Evolutionary conservation across 2,329 filamentous ascomycete genomes (phyloP).

Genomic region (Trichoderma cornu-damae): DNA sequence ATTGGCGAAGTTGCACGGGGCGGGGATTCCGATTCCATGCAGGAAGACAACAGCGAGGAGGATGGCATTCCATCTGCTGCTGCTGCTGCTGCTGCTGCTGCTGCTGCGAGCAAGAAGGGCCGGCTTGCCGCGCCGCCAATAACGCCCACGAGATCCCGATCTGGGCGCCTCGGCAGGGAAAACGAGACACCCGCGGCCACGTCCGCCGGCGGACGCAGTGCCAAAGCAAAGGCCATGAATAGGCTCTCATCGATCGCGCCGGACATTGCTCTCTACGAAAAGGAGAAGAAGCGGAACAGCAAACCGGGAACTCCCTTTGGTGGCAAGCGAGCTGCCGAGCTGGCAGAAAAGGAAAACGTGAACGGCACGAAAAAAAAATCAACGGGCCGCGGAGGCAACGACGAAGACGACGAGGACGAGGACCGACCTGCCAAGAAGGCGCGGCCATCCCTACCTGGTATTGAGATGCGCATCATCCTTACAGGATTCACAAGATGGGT

Average conservation of each 20-base stretch:
- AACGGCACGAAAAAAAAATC: slow-evolving; percentile 20
- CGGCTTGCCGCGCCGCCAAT: slow-evolving; percentile 23
- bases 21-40: slow-evolving; percentile 41
- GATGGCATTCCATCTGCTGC: slow-evolving; percentile 19
- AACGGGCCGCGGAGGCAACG: slow-evolving; percentile 26
- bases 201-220: slow-evolving; percentile 72
- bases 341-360: slow-evolving; percentile 48
- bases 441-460: slow-evolving; percentile 55
- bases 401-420: slow-evolving; percentile 35
- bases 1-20: slow-evolving; percentile 38
- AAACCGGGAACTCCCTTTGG: slow-evolving; percentile 53
- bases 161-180: slow-evolving; percentile 60
- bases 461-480: slow-evolving; percentile 71
- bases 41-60: slow-evolving; percentile 38
- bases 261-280: slow-evolving; percentile 87
- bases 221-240: slow-evolving; percentile 78
- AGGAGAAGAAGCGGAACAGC: slow-evolving; percentile 73
- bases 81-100: not conserved
- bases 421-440: slow-evolving; percentile 55
- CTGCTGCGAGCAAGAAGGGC: slow-evolving; percentile 14
- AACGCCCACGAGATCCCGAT: slow-evolving; percentile 40
- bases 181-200: slow-evolving; percentile 69
- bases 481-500: slow-evolving; percentile 84
- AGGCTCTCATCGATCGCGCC: slow-evolving; percentile 71
- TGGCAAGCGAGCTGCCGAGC: slow-evolving; percentile 57